Base-by-base conservation (phyloP, 495 filamentous ascomycete species). In the Tuber melanosporum region DNA sequence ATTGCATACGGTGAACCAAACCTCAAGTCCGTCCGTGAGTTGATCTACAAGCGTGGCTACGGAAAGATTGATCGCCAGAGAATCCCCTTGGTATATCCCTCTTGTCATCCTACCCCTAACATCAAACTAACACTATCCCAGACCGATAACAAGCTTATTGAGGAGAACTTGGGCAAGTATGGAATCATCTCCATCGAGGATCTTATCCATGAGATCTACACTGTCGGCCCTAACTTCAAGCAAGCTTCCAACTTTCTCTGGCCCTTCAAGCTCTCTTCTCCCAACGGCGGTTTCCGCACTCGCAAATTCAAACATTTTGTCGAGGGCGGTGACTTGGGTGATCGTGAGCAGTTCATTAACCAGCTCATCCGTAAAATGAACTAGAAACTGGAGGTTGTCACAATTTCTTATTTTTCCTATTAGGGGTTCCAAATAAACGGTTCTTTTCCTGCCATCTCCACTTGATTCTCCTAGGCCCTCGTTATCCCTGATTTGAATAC, bases 261-360 rank as follows among this genome's bases (percentile, higher is more conserved):
- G 95, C 95, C 95, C 83, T 99, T 99, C 91, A 98, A 99, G 92
- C 91, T 99, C 83, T 93, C 90, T 89, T 97, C 94, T 89, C 95
- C 95, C 83, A 99, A 87, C 79, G 96, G 95, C 84, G 95, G 96
- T 73, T 99, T 99, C 92, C 89, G 92, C 85, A 87, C 91, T 75
- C 89, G 95, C 86, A 99, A 98, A 89, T 98, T 98, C 92, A 94
- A 93, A 89, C 96, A 99, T 89, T 99, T 93, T 89, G 92, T 99
- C 81, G 92, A 98, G 91, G 95, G 95, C 87, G 95, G 95, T 90
- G 95, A 99, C 87, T 88, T 94, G 81, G 95, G 95, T 86, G 97
- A 98, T 90, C 90, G 95, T 83, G 95, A 99, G 88, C 95, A 99
- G 82, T 92, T 97, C 89, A 98, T 99, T 90, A 99, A 99, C 88